Evolutionary conservation across 192 early-diverging fungal genomes (phyloP), one percentile per base, ranked within the genome.

Genomic region (Rhizophagus sp.): DNA sequence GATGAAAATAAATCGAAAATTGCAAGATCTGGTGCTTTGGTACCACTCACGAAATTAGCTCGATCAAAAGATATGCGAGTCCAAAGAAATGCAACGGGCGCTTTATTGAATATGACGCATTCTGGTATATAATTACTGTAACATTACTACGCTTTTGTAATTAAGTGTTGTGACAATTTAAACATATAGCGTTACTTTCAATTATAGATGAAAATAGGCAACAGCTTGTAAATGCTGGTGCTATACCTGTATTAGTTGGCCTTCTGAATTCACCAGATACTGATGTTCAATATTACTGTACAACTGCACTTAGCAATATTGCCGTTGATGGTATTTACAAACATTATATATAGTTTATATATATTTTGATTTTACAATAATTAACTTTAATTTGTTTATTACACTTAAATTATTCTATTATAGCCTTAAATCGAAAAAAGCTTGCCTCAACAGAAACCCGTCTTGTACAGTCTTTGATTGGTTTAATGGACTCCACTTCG

Each of bases 101-200:
- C 96, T 33, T 84, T 97, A 69, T 86, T 97, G 68, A 97, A 97
- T 84, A 95, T 97, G 94, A 97, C 96, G 24, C 95, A 97, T 83
- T 92, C 94, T 17, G 83, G 83, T 85, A 87, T 67, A 11, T 57
- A 74, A 85, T 66, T 49, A 61, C 57, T 41, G 0, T 41, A 7
- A 41, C 39, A 41, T 7, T 41, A 8, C 8, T 41, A 41, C 7
- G 39, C 7, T 41, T 36, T 36, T 36, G 6, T 36, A 36, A 36
- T 36, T 5, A 36, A 41, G 5, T 41, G 5, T 41, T 41, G 34
- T 41, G 6, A 41, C 0, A 8, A 0, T 44, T 71, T 6, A 0
- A 44, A n/a, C 11, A 41, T 17, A 17, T 22, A 2, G 15, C 5
- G 8, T 64, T 41, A 12, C 3, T 36, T 64, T 63, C 25, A 17